Evolutionary conservation across 1,284 basidiomycete genomes (phyloP).

Genomic region (Fomitopsis betulina): DNA sequence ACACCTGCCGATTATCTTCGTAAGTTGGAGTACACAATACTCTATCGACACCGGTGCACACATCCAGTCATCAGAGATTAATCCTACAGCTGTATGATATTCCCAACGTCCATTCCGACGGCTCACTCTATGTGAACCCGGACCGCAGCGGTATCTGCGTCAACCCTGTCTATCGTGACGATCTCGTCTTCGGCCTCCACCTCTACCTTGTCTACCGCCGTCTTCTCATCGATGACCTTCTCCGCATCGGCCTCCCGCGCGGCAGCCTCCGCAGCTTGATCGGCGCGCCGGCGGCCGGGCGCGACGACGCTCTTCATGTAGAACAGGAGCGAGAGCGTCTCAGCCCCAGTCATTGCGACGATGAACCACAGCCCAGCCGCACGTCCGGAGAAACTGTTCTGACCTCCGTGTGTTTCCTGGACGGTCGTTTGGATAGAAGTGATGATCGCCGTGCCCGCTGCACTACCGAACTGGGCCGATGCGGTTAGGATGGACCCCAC

Average conservation of each 20-base stretch:
- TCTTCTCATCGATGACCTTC: neutral
- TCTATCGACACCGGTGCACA: no score
- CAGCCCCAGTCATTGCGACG: constrained; percentile 8
- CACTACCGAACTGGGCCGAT: constrained; percentile 20
- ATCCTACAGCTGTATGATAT: no score
- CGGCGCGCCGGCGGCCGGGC: neutral
- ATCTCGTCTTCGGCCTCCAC: neutral
- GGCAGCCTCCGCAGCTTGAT: neutral
- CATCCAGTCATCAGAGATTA: no score
- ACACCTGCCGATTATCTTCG: no score
- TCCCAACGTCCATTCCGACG: no score
- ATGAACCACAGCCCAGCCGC: constrained; percentile 14
- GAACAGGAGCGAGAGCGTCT: constrained; percentile 1
- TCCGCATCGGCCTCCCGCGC: neutral
- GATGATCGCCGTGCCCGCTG: constrained; percentile 14
- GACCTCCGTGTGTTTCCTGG: constrained; percentile 11
- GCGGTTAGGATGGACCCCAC: constrained; percentile 21
- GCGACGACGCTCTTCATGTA: constrained; percentile 4
- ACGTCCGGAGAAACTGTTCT: constrained; percentile 6
- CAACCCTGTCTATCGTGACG: neutral
- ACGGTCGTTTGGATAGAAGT: constrained; percentile 20
- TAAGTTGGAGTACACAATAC: neutral
- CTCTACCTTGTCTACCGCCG: neutral
- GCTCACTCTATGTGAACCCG: no score
- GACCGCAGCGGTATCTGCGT: neutral